Evolutionary conservation across 1,139 yeast species (phyloP).

Genomic region (Torulaspora pretoriensis): DNA sequence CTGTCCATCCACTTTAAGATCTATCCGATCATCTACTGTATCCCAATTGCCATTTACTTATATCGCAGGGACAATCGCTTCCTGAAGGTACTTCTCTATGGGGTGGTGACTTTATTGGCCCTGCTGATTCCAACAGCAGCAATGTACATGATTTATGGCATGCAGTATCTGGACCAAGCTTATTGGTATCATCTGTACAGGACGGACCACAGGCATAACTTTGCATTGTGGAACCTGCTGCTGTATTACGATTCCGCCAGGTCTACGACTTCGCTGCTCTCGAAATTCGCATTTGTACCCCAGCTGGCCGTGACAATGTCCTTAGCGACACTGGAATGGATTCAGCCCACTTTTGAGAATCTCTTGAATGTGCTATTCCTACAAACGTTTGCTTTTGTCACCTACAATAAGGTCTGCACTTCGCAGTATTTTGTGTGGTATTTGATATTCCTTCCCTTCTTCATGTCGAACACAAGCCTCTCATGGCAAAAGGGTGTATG

Average conservation of each 20-base stretch:
- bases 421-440: constrained; percentile 95
- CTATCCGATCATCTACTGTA: constrained; percentile 84
- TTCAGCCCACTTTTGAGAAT: constrained; percentile 19
- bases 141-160: constrained; percentile 69
- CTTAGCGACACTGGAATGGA: constrained; percentile 17
- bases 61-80: constrained; percentile 8
- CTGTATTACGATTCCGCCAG: constrained; percentile 61
- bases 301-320: constrained; percentile 51
- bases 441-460: constrained; percentile 75
- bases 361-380: constrained; percentile 61
- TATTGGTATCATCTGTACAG: constrained; percentile 79
- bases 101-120: constrained; percentile 36
- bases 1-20: constrained; percentile 83
- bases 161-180: constrained; percentile 71
- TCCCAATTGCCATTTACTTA: constrained; percentile 37
- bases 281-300: constrained; percentile 71
- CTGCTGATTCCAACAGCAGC: constrained; percentile 45
- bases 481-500: constrained; percentile 37
- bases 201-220: constrained; percentile 91
- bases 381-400: constrained; percentile 89
- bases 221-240: constrained; percentile 77
- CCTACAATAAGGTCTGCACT: constrained; percentile 91
- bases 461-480: constrained; percentile 42
- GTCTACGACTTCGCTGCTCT: constrained; percentile 24
- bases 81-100: constrained; percentile 29